Evolutionary conservation across 164 flowering plant genomes (phyloP).

Genomic region (Macadamia integrifolia): DNA sequence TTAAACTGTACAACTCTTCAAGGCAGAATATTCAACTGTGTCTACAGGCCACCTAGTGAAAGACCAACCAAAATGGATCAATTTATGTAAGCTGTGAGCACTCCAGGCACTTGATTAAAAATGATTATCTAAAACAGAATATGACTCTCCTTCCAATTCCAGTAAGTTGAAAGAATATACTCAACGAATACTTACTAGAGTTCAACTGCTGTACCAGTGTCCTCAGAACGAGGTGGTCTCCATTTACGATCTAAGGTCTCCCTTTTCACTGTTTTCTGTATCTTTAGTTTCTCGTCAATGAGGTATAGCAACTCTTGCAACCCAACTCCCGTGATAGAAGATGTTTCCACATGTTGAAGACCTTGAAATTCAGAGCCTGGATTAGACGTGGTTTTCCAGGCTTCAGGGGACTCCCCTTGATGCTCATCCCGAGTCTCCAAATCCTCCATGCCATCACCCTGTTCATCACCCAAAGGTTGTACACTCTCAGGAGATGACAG

Average conservation of each 20-base stretch:
- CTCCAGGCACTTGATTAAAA: too few relatives aligned
- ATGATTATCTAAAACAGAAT: not conserved
- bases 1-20: not conserved
- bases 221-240: conserved; percentile 59
- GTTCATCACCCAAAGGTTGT: conserved; percentile 21
- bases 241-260: conserved; percentile 52
- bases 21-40: not conserved
- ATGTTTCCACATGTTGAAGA: conserved; percentile 52
- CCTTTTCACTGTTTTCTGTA: conserved; percentile 22
- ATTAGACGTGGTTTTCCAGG: conserved; percentile 10
- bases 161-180: not conserved
- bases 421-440: conserved; percentile 17
- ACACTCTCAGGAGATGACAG: conserved; percentile 14
- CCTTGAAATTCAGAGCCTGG: conserved; percentile 18
- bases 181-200: not conserved
- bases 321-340: conserved; percentile 77
- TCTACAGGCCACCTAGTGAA: not conserved
- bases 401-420: conserved; percentile 13
- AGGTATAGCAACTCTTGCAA: conserved; percentile 71
- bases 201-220: conserved; percentile 29
- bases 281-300: conserved; percentile 59
- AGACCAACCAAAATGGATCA: not conserved
- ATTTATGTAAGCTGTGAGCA: not conserved
- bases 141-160: not conserved
- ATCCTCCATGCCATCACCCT: conserved; percentile 24